A percentile compares a stretch with the other conserved stretches of the same genome.
Evolutionary conservation across 2,329 filamentous ascomycete species (phyloP).

Genomic region (Huntiella moniliformis): DNA sequence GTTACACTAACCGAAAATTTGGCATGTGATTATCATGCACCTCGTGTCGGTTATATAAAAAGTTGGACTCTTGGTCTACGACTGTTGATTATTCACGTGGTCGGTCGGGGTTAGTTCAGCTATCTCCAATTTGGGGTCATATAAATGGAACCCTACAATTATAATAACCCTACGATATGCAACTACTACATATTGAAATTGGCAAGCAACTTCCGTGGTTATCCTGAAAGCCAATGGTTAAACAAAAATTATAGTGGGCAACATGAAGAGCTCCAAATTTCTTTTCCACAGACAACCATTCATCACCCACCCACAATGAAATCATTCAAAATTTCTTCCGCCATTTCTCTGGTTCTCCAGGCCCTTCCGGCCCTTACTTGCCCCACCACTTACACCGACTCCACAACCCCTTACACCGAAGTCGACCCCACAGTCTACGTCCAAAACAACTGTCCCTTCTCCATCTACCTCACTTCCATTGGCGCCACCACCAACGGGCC

Average conservation of each 20-base stretch:
- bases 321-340: too few species aligned
- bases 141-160: too few species aligned
- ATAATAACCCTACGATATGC: neutral
- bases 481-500: slow-evolving; percentile 17
- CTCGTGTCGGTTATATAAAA: too few species aligned
- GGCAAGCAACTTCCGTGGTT: neutral
- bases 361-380: too few species aligned
- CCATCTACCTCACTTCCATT: slow-evolving; percentile 23
- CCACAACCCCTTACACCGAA: neutral
- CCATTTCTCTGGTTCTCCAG: too few species aligned
- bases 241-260: neutral
- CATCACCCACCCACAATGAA: neutral
- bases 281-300: neutral
- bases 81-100: too few species aligned
- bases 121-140: too few species aligned
- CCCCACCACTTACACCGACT: neutral
- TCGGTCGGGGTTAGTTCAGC: too few species aligned
- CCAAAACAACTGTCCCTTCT: slow-evolving; percentile 20
- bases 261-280: neutral
- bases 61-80: too few species aligned
- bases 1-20: too few species aligned
- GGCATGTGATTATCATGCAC: too few species aligned
- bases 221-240: neutral
- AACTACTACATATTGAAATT: neutral
- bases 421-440: slow-evolving; percentile 17